These are phyloP conservation scores for Trichosporon asahii DNA, from an alignment of 1,284 basidiomycete genomes.

Conservation along the genomic window DNA sequence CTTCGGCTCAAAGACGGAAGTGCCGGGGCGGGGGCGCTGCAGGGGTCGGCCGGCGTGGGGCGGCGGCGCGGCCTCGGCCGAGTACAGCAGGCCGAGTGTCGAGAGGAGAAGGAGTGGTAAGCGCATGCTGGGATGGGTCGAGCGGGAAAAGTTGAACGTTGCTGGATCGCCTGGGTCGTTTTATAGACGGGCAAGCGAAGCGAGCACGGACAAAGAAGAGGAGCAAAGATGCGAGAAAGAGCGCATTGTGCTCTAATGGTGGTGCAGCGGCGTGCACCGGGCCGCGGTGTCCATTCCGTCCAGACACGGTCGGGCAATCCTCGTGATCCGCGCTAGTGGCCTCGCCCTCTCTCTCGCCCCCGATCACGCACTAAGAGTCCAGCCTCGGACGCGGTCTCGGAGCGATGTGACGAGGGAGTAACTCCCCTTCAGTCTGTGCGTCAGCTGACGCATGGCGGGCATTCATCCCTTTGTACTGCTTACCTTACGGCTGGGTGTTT, in stretches of 20 bases:
- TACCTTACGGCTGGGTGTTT: too few species aligned
- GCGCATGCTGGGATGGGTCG: not conserved
- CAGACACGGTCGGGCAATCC: too few species aligned
- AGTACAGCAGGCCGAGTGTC: not conserved
- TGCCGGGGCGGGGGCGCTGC: not conserved
- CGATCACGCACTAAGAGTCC: not conserved
- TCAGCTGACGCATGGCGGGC: not conserved
- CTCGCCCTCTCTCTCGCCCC: too few species aligned
- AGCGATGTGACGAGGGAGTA: not conserved
- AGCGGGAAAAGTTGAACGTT: not conserved
- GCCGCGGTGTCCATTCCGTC: too few species aligned
- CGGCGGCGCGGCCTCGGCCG: not conserved
- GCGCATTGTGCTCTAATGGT: too few species aligned
- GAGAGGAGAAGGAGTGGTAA: not conserved
- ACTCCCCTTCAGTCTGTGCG: not conserved
- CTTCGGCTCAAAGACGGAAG: conserved; percentile 13
- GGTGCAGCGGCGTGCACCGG: too few species aligned
- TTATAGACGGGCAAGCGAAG: too few species aligned
- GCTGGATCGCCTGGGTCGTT: too few species aligned
- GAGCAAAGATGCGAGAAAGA: too few species aligned
- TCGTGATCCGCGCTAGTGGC: too few species aligned
- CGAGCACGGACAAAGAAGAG: too few species aligned
- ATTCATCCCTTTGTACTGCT: too few species aligned
- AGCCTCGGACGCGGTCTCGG: not conserved
- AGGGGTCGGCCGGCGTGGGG: not conserved